Percentiles rank a stretch among this genome's conserved stretches.
Conservation (phyloP, 1,139 yeast species). For the Candida pseudoviswanathii region DNA sequence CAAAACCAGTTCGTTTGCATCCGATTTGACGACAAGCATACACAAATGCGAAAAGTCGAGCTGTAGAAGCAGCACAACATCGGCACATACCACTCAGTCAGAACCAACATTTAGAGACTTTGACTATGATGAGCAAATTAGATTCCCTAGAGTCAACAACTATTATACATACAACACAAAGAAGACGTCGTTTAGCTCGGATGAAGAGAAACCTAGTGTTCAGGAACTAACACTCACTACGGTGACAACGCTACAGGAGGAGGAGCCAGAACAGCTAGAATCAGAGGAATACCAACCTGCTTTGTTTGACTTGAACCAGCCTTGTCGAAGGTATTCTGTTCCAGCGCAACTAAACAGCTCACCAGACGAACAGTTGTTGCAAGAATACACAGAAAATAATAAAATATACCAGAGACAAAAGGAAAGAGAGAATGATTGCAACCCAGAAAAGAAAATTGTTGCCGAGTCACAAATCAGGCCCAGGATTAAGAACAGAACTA, state of each 20-base stretch:
- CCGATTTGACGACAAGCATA: constrained; percentile 7
- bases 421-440: constrained; percentile 3
- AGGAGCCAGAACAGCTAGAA: constrained; percentile 2
- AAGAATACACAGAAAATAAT: constrained; percentile 23
- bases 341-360: constrained; percentile 16
- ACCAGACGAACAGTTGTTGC: constrained; percentile 12
- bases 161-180: constrained; percentile 24
- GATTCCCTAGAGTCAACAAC: constrained; percentile 45
- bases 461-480: background rate
- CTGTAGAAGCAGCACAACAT: constrained; percentile 14
- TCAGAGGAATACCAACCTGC: constrained; percentile 38
- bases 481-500: constrained; percentile 17
- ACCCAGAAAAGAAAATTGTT: background rate
- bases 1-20: constrained; percentile 2
- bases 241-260: background rate
- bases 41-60: constrained; percentile 3
- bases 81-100: constrained; percentile 6
- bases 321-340: constrained; percentile 32
- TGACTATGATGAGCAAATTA: constrained; percentile 46
- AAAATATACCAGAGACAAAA: constrained; percentile 19
- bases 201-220: constrained; percentile 1
- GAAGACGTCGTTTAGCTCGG: constrained; percentile 9
- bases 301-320: constrained; percentile 39
- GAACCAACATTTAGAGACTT: constrained; percentile 24
- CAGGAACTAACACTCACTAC: background rate